These are phyloP conservation scores for Colletotrichum lindemuthianum DNA, from an alignment of 2,329 filamentous ascomycete genomes.

Conservation along the genomic window DNA sequence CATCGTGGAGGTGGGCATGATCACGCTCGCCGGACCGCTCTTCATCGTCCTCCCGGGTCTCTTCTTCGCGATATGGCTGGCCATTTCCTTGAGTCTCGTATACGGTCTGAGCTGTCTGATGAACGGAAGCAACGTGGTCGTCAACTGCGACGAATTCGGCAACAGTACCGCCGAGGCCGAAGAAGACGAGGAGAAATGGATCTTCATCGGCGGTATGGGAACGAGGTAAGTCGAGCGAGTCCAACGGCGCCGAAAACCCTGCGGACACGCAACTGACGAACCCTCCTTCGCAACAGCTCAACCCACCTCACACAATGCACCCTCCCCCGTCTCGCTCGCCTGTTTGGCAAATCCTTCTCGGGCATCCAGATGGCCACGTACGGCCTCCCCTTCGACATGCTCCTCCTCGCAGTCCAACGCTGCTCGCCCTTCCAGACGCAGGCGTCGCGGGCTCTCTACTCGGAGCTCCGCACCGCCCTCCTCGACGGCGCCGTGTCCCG, in stretches of 20 bases:
- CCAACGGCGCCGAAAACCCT: neutral
- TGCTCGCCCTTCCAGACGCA: slow-evolving; percentile 44
- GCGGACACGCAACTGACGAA: neutral
- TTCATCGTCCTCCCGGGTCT: slow-evolving; percentile 45
- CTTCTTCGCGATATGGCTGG: slow-evolving; percentile 43
- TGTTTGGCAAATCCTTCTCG: slow-evolving; percentile 54
- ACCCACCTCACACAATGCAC: slow-evolving; percentile 43
- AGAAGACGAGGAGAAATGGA: slow-evolving; percentile 45
- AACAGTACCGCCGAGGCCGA: slow-evolving; percentile 43
- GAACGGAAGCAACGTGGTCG: slow-evolving; percentile 40
- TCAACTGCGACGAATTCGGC: slow-evolving; percentile 38
- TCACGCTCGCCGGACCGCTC: slow-evolving; percentile 41
- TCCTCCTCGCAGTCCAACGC: slow-evolving; percentile 48
- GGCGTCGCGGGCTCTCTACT: slow-evolving; percentile 46
- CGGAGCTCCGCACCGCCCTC: slow-evolving; percentile 48
- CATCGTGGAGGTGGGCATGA: slow-evolving; percentile 41
- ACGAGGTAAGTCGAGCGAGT: slow-evolving; percentile 41
- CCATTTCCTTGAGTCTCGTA: slow-evolving; percentile 38
- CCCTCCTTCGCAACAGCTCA: slow-evolving; percentile 38
- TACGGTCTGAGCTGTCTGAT: slow-evolving; percentile 42
- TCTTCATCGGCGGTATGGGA: slow-evolving; percentile 48
- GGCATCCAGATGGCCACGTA: slow-evolving; percentile 61
- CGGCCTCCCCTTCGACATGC: slow-evolving; percentile 63
- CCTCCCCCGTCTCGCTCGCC: slow-evolving; percentile 46
- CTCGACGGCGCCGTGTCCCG: slow-evolving; percentile 45